Base-by-base conservation (phyloP, 176 grass and related monocot species). In the Lolium rigidum region DNA sequence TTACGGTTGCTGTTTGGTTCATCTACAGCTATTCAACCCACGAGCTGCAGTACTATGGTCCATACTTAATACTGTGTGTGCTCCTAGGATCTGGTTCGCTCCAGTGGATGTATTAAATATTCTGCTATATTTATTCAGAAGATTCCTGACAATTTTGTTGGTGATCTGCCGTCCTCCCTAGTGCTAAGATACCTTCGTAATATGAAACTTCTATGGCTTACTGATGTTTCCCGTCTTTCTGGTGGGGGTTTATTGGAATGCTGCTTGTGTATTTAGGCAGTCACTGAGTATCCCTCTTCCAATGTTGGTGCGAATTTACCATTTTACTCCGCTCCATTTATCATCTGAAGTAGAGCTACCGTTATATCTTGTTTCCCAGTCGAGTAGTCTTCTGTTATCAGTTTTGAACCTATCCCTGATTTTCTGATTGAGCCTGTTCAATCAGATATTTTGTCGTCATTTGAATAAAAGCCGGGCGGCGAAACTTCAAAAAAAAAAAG, bases 51-150 rank as follows among this genome's bases (percentile, higher is more conserved):
- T 77, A 65, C 56, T 14, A 20, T 43, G 81, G 49, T 48, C 62
- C 61, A 81, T 62, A 77, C 35, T 88, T 69, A 69, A 74, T 63
- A 58, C 64, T 46, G 37, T n/a, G n/a, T n/a, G n/a, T 68, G 24
- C 46, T 87, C 76, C 85, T 84, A 91, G 76, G 76, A 84, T 88
- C 70, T 61, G 70, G 77, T 70, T 62, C 28, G 44, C 76, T 35
- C 31, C 10, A 72, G 58, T 68, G 7, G 17, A 51, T 50, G 44
- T 41, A 68, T 70, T 60, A 50, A 61, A 84, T 81, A 78, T 71
- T 9, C 13, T 78, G 31, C 25, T 86, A n/a, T 63, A 57, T 67
- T 64, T 59, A 71, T 15, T 73, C 14, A 20, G 7, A n/a, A 84
- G 61, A 48, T 83, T 79, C 63, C 56, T 90, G 84, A 62, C 46